These are phyloP conservation scores for Geotrichum bryndzae DNA, from an alignment of 1,139 yeast species.

Conservation along the genomic window DNA sequence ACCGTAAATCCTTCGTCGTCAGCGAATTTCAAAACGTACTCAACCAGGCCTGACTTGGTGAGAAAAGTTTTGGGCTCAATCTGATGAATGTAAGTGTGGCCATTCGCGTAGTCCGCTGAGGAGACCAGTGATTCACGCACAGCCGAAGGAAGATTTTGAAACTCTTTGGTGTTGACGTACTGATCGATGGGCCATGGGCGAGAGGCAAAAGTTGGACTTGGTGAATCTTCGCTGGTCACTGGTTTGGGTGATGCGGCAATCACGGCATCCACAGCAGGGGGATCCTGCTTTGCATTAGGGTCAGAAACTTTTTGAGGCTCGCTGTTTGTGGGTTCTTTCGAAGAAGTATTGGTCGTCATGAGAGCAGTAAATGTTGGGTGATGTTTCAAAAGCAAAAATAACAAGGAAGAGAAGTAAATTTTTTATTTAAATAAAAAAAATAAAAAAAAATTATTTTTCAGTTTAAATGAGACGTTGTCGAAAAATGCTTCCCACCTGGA, in stretches of 20 bases:
- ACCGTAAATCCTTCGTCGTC: slow-evolving; percentile 15
- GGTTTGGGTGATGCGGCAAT: background rate
- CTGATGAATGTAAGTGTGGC: slow-evolving; percentile 13
- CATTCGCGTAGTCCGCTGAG: slow-evolving; percentile 14
- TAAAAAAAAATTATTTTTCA: background rate
- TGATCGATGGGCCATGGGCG: slow-evolving; percentile 17
- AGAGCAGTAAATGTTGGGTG: background rate
- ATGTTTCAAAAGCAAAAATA: background rate
- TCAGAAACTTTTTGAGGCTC: background rate
- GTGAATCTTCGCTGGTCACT: background rate
- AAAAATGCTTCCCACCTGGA: too few relatives aligned
- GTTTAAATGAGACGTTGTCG: background rate
- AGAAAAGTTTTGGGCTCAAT: slow-evolving; percentile 8
- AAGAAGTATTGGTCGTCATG: background rate
- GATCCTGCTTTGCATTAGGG: background rate
- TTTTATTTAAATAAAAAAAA: background rate
- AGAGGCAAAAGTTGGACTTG: background rate
- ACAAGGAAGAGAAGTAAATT: background rate
- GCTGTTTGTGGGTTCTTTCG: background rate
- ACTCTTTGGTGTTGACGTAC: slow-evolving; percentile 8
- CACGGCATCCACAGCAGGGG: background rate
- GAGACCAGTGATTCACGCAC: slow-evolving; percentile 11
- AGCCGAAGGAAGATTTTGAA: slow-evolving; percentile 5
- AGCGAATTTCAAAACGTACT: slow-evolving; percentile 6
- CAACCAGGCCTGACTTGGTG: background rate